A percentile compares a stretch with the other conserved stretches of the same genome.
Conservation (phyloP, 768 basidiomycete genomes). For the Antrodiella citrinella region DNA sequence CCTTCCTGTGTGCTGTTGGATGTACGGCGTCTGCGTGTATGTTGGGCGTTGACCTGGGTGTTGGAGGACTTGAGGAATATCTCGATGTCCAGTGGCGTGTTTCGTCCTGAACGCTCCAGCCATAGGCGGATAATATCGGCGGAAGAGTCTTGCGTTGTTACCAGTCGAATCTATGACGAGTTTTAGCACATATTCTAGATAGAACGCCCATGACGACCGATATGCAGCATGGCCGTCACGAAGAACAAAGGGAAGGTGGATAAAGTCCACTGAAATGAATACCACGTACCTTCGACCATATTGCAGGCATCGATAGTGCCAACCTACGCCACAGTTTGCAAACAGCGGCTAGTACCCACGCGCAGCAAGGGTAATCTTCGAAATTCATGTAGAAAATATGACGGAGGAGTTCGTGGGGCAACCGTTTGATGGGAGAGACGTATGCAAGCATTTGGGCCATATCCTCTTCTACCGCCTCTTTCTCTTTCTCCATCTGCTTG, state of each 20-base stretch:
- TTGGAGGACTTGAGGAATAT: slow-evolving; percentile 48
- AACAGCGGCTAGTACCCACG: slow-evolving; percentile 69
- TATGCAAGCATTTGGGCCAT: slow-evolving; percentile 50
- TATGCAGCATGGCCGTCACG: background rate
- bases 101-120: slow-evolving; percentile 70
- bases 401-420: slow-evolving; percentile 67
- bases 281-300: slow-evolving; percentile 72
- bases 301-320: slow-evolving; percentile 52
- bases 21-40: background rate
- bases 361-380: slow-evolving; percentile 62
- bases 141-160: slow-evolving; percentile 60
- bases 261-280: too few species aligned
- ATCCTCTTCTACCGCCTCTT: slow-evolving; percentile 37
- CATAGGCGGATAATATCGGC: slow-evolving; percentile 77
- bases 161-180: slow-evolving; percentile 53
- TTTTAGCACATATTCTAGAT: background rate
- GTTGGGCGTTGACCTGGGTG: background rate
- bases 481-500: slow-evolving; percentile 43
- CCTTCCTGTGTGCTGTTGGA: background rate
- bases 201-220: too few species aligned
- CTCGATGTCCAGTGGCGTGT: slow-evolving; percentile 70
- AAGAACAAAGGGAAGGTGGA: slow-evolving; percentile 5
- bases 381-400: slow-evolving; percentile 66
- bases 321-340: slow-evolving; percentile 60
- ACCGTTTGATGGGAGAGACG: slow-evolving; percentile 61